phyloP scores from a whole-genome alignment of 129 eudicot genomes.

The Gnaphalium uliginosum region DNA sequence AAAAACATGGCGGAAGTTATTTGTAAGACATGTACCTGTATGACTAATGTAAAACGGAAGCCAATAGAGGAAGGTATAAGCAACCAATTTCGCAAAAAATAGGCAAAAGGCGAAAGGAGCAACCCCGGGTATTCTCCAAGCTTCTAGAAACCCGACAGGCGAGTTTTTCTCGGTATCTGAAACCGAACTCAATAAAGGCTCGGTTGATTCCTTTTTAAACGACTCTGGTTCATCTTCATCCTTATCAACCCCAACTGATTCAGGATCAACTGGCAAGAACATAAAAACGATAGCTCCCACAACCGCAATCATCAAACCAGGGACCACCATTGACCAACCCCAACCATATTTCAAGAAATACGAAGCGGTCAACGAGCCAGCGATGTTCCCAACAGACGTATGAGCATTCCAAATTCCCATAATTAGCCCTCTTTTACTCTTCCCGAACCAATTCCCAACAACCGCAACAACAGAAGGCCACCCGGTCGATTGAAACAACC shows the following conservation, averaged over 20 bases:
- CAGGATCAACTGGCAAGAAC: constrained; percentile 84
- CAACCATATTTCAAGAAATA: constrained; percentile 79
- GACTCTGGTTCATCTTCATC: constrained; percentile 50
- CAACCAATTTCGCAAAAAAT: constrained; percentile 93
- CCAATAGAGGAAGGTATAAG: constrained; percentile 95
- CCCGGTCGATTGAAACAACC: constrained; percentile 90
- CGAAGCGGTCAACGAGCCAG: constrained; percentile 82
- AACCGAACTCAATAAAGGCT: constrained; percentile 47
- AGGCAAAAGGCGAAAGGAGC: constrained; percentile 92
- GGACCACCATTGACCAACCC: constrained; percentile 98
- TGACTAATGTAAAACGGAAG: constrained; percentile 96
- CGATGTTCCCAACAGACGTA: constrained; percentile 80
- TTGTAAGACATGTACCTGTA: constrained; percentile 52
- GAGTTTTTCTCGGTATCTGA: constrained; percentile 31
- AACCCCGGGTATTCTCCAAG: constrained; percentile 96
- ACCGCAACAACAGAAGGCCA: constrained; percentile 99
- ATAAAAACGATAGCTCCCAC: constrained; percentile 62
- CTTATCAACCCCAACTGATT: constrained; percentile 53
- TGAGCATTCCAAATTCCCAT: constrained; percentile 99
- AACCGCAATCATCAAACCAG: constrained; percentile 59
- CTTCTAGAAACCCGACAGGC: constrained; percentile 81
- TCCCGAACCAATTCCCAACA: constrained; percentile 97
- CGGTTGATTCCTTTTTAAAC: constrained; percentile 41
- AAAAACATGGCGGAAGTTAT: neutral
- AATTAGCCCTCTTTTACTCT: constrained; percentile 83